Base-by-base conservation (phyloP, 768 basidiomycete species). In the Cystofilobasidium capitatum region DNA sequence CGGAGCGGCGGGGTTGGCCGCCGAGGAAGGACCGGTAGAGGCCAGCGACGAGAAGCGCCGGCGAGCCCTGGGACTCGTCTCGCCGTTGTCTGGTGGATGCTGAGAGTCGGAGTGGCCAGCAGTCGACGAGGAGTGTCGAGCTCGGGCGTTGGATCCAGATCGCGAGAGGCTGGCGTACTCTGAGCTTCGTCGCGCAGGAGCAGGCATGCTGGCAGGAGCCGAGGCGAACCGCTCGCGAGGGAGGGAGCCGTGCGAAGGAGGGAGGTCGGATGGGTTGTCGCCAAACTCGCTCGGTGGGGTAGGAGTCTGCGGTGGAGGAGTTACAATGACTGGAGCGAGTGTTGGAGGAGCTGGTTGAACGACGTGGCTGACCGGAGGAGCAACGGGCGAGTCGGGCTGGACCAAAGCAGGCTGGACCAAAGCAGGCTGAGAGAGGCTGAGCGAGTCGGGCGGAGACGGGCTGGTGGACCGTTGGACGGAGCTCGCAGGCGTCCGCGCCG, bases 161-260 rank as follows among this genome's bases (percentile, higher is more conserved):
- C 17, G 37, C 14, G 58, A 39, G 3, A 10, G 24, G 20, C 29
- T 20, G 3, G 24, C 1, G 59, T 24, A 24, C 8, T 62, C 45
- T 5, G 42, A 45, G 29, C 29, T 55, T 26, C 29, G 54, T 1
- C 13, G 33, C 7, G 42, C 8, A 4, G 61, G 44, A 35, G 39
- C 29, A 0, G 61, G 42, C 29, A 47, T 47, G 61, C 16, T 29
- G 17, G 61, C 45, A 8, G 60, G 44, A 33, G 61, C 31, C 0
- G 61, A 62, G 31, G 31, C 44, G 17, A 62, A 55, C 8, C 29
- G 51, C 51, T 55, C 51, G 26, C 51, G 51, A 22, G 51, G 51
- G 17, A 33, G 17, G 3, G 10, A 6, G 13, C 20, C 29, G 51
- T 9, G 33, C 33, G 17, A 22, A n/a, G 29, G 31, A 47, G 35